phyloP scores from a whole-genome alignment of 129 eudicot genomes.

The Chrysanthemum makinoi region DNA sequence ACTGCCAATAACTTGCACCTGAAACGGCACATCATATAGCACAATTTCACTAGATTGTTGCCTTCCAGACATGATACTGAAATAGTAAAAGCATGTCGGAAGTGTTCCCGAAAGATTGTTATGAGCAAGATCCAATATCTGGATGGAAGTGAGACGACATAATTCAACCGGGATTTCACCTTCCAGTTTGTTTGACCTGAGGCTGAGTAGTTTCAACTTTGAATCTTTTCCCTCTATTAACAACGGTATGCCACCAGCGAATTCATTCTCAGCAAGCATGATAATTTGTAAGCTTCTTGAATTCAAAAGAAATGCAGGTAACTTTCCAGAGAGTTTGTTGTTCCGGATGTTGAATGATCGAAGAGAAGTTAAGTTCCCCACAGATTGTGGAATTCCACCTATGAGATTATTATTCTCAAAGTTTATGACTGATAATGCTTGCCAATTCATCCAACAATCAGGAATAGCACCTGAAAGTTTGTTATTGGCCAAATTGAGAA shows the following conservation, averaged over 20 bases:
- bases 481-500: slow-evolving; percentile 40
- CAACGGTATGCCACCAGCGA: slow-evolving; percentile 28
- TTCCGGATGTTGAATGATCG: slow-evolving; percentile 32
- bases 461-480: slow-evolving; percentile 36
- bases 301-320: slow-evolving; percentile 26
- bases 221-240: slow-evolving; percentile 20
- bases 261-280: slow-evolving; percentile 32
- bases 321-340: slow-evolving; percentile 31
- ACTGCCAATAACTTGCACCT: slow-evolving; percentile 15
- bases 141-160: slow-evolving; percentile 34
- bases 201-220: slow-evolving; percentile 32
- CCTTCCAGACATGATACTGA: slow-evolving; percentile 27
- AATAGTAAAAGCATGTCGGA: slow-evolving; percentile 38
- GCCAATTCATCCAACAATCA: slow-evolving; percentile 39
- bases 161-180: slow-evolving; percentile 38
- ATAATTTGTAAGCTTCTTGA: slow-evolving; percentile 22
- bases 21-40: slow-evolving; percentile 22
- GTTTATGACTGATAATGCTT: slow-evolving; percentile 19
- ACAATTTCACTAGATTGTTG: slow-evolving; percentile 3
- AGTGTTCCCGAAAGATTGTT: slow-evolving; percentile 40
- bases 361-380: slow-evolving; percentile 20
- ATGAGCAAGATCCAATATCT: slow-evolving; percentile 40
- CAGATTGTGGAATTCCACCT: slow-evolving; percentile 33
- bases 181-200: slow-evolving; percentile 29
- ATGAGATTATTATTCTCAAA: slow-evolving; percentile 35